Evolutionary conservation across 2,329 filamentous ascomycete species (phyloP).

Genomic region (Periconia macrospinosa): DNA sequence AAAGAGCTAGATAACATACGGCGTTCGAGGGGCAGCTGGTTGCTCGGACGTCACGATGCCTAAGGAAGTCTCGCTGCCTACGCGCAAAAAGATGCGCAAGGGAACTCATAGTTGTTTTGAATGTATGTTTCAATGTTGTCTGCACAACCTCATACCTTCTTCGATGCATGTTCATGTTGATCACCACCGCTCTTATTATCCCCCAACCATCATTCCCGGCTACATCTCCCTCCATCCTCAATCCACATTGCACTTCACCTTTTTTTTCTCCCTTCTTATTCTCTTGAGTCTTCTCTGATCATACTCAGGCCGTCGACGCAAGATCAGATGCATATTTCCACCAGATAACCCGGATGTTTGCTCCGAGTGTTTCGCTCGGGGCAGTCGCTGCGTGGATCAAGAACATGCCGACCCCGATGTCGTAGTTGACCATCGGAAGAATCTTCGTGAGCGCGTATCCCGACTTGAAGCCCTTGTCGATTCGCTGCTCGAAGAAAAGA

Average conservation of each 20-base stretch:
- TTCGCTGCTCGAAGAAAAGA: conserved; percentile 40
- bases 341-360: conserved; percentile 45
- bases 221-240: neutral
- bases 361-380: conserved; percentile 50
- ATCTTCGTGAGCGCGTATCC: conserved; percentile 47
- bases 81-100: conserved; percentile 48
- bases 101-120: conserved; percentile 50
- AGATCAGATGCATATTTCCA: conserved; percentile 52
- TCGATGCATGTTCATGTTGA: neutral
- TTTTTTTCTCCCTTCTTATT: too few species aligned
- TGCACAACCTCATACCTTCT: conserved; percentile 3
- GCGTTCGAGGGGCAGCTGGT: neutral
- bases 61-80: conserved; percentile 37
- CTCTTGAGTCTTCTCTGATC: conserved; percentile 21
- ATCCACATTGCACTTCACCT: too few species aligned
- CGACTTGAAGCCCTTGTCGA: conserved; percentile 46
- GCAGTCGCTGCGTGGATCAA: conserved; percentile 51
- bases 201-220: neutral
- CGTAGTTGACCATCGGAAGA: conserved; percentile 47
- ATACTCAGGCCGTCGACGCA: conserved; percentile 49
- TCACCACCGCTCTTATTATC: neutral
- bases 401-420: conserved; percentile 44
- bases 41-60: conserved; percentile 29
- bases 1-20: too few species aligned
- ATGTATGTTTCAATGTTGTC: conserved; percentile 39